Percentiles rank a stretch among this genome's conserved stretches.
Conservation (phyloP, 768 basidiomycete genomes). For the Trametes elegans region DNA sequence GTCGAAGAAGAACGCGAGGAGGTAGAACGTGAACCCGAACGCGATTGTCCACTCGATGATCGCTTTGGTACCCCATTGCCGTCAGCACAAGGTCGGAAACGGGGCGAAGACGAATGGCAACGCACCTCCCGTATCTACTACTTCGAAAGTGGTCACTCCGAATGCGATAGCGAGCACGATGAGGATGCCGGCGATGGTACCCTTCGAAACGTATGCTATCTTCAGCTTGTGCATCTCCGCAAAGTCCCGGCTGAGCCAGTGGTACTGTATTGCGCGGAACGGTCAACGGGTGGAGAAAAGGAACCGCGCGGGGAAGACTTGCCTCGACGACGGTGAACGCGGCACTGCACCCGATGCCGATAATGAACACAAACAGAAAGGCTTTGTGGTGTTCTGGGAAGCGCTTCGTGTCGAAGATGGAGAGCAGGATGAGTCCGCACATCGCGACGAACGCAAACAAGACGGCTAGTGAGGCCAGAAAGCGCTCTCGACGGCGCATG, state of each 20-base stretch:
- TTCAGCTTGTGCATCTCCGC: constrained; percentile 42
- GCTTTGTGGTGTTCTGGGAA: constrained; percentile 48
- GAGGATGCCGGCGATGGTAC: constrained; percentile 53
- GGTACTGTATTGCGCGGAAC: too few species aligned
- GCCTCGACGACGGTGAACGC: constrained; percentile 69
- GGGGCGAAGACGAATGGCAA: not conserved
- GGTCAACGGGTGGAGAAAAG: too few species aligned
- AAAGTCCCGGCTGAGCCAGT: constrained; percentile 63
- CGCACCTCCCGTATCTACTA: constrained; percentile 50
- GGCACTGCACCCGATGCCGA: constrained; percentile 69
- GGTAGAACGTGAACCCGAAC: constrained; percentile 70
- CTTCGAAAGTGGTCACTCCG: constrained; percentile 47
- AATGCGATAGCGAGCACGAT: constrained; percentile 66
- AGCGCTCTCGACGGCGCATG: constrained; percentile 54
- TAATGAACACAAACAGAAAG: constrained; percentile 71
- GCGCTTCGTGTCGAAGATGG: constrained; percentile 67
- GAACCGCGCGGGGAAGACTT: not conserved
- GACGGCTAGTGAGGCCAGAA: constrained; percentile 57
- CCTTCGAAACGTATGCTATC: constrained; percentile 60
- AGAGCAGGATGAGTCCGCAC: constrained; percentile 62
- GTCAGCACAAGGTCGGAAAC: not conserved
- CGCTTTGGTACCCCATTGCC: constrained; percentile 38
- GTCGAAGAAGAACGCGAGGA: constrained; percentile 72
- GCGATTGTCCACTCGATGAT: constrained; percentile 74
- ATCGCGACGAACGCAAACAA: constrained; percentile 62